Base-by-base conservation (phyloP, 164 flowering plant species). In the Houttuynia cordata region DNA sequence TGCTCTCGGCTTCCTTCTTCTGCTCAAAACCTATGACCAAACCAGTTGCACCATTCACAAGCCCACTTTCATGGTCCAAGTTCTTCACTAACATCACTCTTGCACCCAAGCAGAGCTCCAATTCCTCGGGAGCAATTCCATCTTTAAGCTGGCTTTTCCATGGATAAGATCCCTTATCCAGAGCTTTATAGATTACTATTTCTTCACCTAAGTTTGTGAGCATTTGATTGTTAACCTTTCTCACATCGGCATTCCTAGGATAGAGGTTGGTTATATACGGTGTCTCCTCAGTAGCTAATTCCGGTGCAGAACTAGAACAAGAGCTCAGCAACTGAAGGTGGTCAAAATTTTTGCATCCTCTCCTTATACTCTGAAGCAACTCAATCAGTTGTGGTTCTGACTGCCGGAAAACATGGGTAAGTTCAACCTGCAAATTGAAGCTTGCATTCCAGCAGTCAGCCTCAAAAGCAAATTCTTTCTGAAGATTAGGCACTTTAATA, bases 1-100 rank as follows among this genome's bases (percentile, higher is more conserved):
- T 51, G 40, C 12, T 34, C 39, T 19, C 37, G 65, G 22, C 51
- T 15, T 25, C 7, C 4, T 34, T 21, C 24, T 61, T 24, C 51
- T 68, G 45, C 7, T 24, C 30, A 57, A 83, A 79, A 18, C 61
- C 76, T 1, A 22, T 57, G 4, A 85, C 62, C 1, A 81, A 79
- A 15, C 88, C 92, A 5, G 77, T 70, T 37, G 88, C 75, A n/a
- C 91, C 91, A 69, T 85, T 82, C 41, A 83, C 84, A 41, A 85
- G 68, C 30, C 78, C 71, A 9, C 2, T 24, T 19, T 42, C 49
- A 9, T 64, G 34, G 62, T 72, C 61, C 45, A 75, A 30, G 64
- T 85, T 85, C 68, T 76, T 82, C 15, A 66, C 63, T 62, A 85
- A 69, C 81, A 82, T 81, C 34, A 82, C 85, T 56, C 85, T 75